These are phyloP conservation scores for Diaporthe citriasiana DNA, from an alignment of 2,329 filamentous ascomycete genomes.

Conservation along the genomic window DNA sequence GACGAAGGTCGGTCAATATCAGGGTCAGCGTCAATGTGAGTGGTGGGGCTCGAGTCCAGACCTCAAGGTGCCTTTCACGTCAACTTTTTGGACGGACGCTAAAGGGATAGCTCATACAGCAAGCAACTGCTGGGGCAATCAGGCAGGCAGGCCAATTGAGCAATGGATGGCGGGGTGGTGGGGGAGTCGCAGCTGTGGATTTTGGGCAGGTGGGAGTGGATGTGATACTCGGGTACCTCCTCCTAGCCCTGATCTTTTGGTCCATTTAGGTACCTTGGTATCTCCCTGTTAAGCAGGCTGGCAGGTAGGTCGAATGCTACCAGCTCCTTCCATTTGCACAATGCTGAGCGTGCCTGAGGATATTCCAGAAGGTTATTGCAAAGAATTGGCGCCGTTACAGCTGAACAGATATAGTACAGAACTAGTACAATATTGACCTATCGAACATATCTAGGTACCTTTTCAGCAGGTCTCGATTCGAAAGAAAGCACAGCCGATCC, in stretches of 20 bases:
- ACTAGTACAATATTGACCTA: neutral
- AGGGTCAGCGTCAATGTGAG: conserved; percentile 6
- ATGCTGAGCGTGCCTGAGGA: neutral
- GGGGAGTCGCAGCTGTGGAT: conserved; percentile 12
- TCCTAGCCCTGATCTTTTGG: neutral
- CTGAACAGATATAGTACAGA: neutral
- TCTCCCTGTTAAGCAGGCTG: neutral
- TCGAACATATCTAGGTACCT: too few species aligned
- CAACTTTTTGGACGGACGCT: conserved; percentile 16
- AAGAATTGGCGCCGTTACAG: neutral
- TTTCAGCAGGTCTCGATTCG: neutral
- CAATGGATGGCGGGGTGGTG: conserved; percentile 21
- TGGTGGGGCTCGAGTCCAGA: conserved; percentile 33
- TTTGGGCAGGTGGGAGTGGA: neutral
- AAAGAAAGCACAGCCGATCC: neutral
- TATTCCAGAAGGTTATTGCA: neutral
- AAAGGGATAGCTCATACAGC: neutral
- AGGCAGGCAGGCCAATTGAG: conserved; percentile 18
- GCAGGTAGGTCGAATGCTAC: neutral
- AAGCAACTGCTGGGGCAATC: conserved; percentile 6
- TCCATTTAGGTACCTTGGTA: neutral
- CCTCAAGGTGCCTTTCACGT: conserved; percentile 10
- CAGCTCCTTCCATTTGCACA: conserved; percentile 1
- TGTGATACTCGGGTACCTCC: neutral
- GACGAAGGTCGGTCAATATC: conserved; percentile 14